Base-by-base conservation (phyloP, 169 alveolate species). In the Plasmodium inui region DNA sequence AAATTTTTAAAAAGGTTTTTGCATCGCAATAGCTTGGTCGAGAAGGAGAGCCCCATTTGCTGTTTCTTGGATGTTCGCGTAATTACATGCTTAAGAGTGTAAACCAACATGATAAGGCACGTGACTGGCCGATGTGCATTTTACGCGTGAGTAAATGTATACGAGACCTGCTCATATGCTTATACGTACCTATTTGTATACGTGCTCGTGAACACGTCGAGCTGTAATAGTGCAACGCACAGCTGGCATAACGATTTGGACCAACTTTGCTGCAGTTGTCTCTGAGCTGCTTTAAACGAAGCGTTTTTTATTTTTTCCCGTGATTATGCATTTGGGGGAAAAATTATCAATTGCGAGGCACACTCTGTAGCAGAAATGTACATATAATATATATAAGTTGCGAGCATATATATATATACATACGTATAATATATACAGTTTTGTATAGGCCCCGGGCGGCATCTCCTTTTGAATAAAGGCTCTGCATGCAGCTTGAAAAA, bases 401-500 rank as follows among this genome's bases (percentile, higher is more conserved):
- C 61, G 61, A 12, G 34, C 6, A 67, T 67, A 26, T 28, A 67
- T 26, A 28, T 22, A 19, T n/a, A 67, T 22, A 22, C 6, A 22
- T 67, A 9, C 10, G 19, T 7, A 55, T 55, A 55, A 7, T 22
- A 6, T 26, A 67, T 26, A 67, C 30, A 26, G 14, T 67, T 19
- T 3, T 67, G 76, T 67, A 22, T n/a, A 41, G 76, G 37, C 37
- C 22, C 26, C 37, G 76, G 7, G 30, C n/a, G 14, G 76, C 32
- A 67, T 67, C 37, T 22, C 34, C 34, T 26, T 67, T 67, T 67
- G 22, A 22, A 67, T 67, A 67, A 22, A 28, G 41, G 41, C 37
- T 10, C 76, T 67, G 76, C 76, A 67, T 67, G 76, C 76, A 67
- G 76, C 76, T 67, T 67, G 76, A 67, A 26, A 67, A 67, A 67